Evolutionary conservation across 2,329 filamentous ascomycete species (phyloP).

Genomic region (Ophiocordyceps unilateralis): DNA sequence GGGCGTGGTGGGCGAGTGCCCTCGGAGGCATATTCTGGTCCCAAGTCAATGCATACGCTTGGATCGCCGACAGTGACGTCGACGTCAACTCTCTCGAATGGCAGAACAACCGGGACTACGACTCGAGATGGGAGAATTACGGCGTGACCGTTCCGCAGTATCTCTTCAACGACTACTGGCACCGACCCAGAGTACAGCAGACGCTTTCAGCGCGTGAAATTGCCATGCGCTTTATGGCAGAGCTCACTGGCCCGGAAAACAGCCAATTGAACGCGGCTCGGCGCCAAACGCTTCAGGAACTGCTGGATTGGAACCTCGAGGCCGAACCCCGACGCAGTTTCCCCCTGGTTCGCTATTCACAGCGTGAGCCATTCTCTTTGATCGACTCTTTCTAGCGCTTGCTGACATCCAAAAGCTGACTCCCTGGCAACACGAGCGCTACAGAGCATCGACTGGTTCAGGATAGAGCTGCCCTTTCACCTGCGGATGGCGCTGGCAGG

Average conservation of each 20-base stretch:
- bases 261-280: background rate
- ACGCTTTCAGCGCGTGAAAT: background rate
- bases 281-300: background rate
- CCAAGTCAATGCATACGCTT: too few relatives aligned
- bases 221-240: background rate
- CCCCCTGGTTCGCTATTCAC: background rate
- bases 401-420: background rate
- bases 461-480: too few relatives aligned
- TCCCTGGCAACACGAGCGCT: background rate
- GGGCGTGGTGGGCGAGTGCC: too few relatives aligned
- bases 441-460: too few relatives aligned
- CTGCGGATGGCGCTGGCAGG: too few relatives aligned
- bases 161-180: background rate
- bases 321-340: background rate
- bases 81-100: too few relatives aligned
- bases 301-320: background rate
- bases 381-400: too few relatives aligned
- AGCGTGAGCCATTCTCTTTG: background rate
- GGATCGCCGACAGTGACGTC: too few relatives aligned
- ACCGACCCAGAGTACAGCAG: too few relatives aligned
- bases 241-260: background rate
- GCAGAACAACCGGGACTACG: background rate
- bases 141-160: background rate
- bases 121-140: background rate
- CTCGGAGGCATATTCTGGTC: too few relatives aligned